A percentile compares a stretch with the other conserved stretches of the same genome.
These are phyloP conservation scores for Collariella sp. DNA, from an alignment of 495 filamentous ascomycete species.

Conservation along the genomic window DNA sequence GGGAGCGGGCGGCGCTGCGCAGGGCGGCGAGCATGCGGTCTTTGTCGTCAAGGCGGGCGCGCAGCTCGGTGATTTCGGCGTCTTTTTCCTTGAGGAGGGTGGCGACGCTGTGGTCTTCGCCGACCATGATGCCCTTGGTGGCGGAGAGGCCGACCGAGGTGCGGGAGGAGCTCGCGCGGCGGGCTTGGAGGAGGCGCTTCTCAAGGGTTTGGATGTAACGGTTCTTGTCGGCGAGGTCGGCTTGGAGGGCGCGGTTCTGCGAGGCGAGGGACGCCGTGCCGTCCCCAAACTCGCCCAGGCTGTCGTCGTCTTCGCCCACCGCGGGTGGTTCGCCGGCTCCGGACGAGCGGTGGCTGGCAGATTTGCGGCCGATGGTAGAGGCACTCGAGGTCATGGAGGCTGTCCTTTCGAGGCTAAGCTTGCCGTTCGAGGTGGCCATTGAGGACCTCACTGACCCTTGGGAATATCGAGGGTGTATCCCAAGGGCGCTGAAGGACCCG, in stretches of 20 bases:
- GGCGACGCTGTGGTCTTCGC: constrained; percentile 60
- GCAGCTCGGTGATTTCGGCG: constrained; percentile 82
- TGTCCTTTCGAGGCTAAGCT: constrained; percentile 50
- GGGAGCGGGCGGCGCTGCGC: constrained; percentile 75
- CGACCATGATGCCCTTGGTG: constrained; percentile 50
- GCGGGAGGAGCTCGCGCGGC: constrained; percentile 80
- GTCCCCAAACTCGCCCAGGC: constrained; percentile 72
- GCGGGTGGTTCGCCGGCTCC: constrained; percentile 29
- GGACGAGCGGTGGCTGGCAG: constrained; percentile 36
- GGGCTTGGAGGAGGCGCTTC: constrained; percentile 81
- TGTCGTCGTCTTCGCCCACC: constrained; percentile 59
- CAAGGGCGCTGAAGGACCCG: constrained; percentile 62
- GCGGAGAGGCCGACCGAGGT: constrained; percentile 60
- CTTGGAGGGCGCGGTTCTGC: constrained; percentile 80
- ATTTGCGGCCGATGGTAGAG: constrained; percentile 47
- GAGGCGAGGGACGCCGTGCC: constrained; percentile 71
- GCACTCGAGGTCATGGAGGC: constrained; percentile 56
- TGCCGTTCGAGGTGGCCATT: constrained; percentile 57
- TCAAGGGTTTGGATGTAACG: constrained; percentile 92
- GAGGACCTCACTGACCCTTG: constrained; percentile 63
- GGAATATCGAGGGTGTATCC: constrained; percentile 54
- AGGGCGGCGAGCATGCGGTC: constrained; percentile 87
- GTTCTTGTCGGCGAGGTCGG: constrained; percentile 91
- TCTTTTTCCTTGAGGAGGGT: constrained; percentile 79
- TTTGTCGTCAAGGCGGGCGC: constrained; percentile 88